These are phyloP conservation scores for Euphorbia lathyris DNA, from an alignment of 345 rosid genomes.

Conservation along the genomic window DNA sequence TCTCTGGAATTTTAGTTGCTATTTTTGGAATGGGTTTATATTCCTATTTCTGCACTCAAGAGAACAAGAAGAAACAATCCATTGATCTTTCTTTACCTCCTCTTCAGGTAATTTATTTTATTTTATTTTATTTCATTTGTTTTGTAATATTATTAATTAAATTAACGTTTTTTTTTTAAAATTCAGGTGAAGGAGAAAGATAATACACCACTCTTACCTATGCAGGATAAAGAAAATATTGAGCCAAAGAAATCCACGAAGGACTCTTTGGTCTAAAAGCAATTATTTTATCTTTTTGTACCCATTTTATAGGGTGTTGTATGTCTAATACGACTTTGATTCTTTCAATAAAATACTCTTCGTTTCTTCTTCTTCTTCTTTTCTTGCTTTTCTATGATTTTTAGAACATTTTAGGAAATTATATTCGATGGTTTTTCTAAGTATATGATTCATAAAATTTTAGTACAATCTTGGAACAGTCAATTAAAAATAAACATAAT, in stretches of 20 bases:
- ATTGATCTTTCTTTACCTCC: constrained; percentile 46
- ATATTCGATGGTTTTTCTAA: too few relatives aligned
- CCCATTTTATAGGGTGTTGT: background rate
- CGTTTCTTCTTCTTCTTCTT: background rate
- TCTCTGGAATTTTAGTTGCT: constrained; percentile 77
- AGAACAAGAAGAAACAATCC: constrained; percentile 71
- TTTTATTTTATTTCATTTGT: background rate
- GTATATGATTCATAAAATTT: too few relatives aligned
- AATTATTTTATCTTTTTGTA: too few relatives aligned
- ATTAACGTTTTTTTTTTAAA: constrained; percentile 2
- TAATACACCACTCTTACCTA: constrained; percentile 51
- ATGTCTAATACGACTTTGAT: too few relatives aligned
- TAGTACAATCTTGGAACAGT: too few relatives aligned
- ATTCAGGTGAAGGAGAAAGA: constrained; percentile 78
- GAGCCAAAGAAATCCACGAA: constrained; percentile 66
- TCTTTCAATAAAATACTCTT: too few relatives aligned
- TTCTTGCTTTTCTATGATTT: too few relatives aligned
- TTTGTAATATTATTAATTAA: background rate
- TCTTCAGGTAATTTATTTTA: constrained; percentile 48
- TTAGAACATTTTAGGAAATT: too few relatives aligned
- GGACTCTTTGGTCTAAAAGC: constrained; percentile 54
- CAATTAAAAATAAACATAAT: too few relatives aligned
- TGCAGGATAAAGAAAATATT: constrained; percentile 65
- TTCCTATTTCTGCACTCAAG: constrained; percentile 82
- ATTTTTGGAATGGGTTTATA: constrained; percentile 88